phyloP scores from a whole-genome alignment of 106 monocot species.

The Allium fistulosum region DNA sequence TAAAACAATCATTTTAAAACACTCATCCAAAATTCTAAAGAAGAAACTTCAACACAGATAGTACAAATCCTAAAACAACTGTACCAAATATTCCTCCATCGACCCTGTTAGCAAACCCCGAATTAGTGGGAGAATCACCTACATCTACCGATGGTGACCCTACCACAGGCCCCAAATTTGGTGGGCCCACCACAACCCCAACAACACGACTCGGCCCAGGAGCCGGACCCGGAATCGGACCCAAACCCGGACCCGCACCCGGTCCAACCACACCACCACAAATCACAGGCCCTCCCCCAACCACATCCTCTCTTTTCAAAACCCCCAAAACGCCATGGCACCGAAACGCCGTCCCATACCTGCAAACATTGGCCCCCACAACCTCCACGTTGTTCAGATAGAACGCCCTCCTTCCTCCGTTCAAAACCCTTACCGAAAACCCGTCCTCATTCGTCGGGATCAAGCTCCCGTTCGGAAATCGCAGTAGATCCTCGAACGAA shows the following conservation, averaged over 20 bases:
- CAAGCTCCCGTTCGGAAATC: slow-evolving; percentile 29
- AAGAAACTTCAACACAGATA: not conserved
- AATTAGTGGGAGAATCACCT: slow-evolving; percentile 1
- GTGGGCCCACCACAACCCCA: not conserved
- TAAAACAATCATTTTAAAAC: slow-evolving; percentile 7
- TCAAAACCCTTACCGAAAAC: slow-evolving; percentile 17
- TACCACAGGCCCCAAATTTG: not conserved
- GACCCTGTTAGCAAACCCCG: not conserved
- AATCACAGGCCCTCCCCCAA: not conserved
- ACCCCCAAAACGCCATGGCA: slow-evolving; percentile 57
- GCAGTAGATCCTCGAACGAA: slow-evolving; percentile 22
- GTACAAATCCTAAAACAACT: not conserved
- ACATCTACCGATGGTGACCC: slow-evolving; percentile 8
- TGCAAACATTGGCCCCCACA: slow-evolving; percentile 23
- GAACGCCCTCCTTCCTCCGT: slow-evolving; percentile 14
- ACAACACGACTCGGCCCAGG: not conserved
- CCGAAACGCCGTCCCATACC: slow-evolving; percentile 25
- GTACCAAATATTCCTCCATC: slow-evolving; percentile 1
- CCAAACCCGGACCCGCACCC: not conserved
- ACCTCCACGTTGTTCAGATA: slow-evolving; percentile 40
- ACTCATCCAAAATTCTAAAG: not conserved
- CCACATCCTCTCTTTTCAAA: slow-evolving; percentile 1
- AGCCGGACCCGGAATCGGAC: slow-evolving; percentile 1
- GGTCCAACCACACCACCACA: slow-evolving; percentile 6
- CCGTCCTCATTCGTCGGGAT: slow-evolving; percentile 31